phyloP scores from a whole-genome alignment of 2,329 filamentous ascomycete genomes.

The Epichloe festucae region DNA sequence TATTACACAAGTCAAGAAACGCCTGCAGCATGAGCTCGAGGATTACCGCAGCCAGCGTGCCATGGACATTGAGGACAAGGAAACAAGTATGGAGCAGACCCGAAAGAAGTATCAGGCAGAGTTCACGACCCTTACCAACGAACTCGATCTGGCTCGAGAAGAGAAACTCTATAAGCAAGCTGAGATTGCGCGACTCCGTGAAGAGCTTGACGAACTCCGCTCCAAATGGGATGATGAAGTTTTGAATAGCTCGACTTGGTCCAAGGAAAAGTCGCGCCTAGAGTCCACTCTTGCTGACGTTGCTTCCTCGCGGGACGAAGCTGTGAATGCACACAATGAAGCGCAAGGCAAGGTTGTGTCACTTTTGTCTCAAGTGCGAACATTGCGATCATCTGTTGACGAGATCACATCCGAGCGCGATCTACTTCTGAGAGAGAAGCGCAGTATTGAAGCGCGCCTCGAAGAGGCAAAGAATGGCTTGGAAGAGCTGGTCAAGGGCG shows the following conservation, averaged over 20 bases:
- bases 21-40: constrained; percentile 91
- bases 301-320: constrained; percentile 84
- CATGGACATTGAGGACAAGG: constrained; percentile 94
- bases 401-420: constrained; percentile 80
- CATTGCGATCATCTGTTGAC: constrained; percentile 70
- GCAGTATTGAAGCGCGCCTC: constrained; percentile 70
- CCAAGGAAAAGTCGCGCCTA: constrained; percentile 88
- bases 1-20: constrained; percentile 78
- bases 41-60: constrained; percentile 92
- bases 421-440: constrained; percentile 75
- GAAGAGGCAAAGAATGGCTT: constrained; percentile 79
- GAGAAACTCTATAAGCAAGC: constrained; percentile 75
- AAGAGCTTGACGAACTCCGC: constrained; percentile 87
- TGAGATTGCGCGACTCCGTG: constrained; percentile 78
- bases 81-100: constrained; percentile 90
- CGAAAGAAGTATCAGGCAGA: constrained; percentile 95
- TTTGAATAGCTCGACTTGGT: constrained; percentile 94
- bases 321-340: constrained; percentile 84
- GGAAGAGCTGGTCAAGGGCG: constrained; percentile 75
- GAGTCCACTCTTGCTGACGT: constrained; percentile 84
- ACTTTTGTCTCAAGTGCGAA: constrained; percentile 78
- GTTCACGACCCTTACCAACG: constrained; percentile 76
- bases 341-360: constrained; percentile 88
- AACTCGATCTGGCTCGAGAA: constrained; percentile 86
- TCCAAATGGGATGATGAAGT: constrained; percentile 98